Conservation (phyloP, 2,329 filamentous ascomycete species). For the Colletotrichum sojae region DNA sequence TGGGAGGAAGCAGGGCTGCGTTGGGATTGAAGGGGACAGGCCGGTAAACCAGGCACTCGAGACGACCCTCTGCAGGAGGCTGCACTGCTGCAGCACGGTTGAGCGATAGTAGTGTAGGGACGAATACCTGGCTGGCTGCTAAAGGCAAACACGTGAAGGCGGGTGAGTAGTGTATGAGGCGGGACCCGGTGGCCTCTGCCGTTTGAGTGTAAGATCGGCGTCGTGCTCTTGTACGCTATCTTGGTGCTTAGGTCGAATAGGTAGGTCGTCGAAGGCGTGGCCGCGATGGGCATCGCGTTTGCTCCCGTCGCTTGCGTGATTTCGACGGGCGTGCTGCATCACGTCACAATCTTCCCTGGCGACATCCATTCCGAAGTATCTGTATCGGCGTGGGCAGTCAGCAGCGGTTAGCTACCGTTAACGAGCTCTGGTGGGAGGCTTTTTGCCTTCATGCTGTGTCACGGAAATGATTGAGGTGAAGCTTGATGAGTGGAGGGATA, state of each 20-base stretch:
- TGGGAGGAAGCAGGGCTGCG: conserved; percentile 24
- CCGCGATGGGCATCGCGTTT: conserved; percentile 17
- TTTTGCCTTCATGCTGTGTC: conserved; percentile 31
- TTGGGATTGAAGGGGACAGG: conserved; percentile 20
- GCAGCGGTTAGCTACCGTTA: too few relatives aligned
- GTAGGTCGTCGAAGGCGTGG: neutral
- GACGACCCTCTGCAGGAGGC: neutral
- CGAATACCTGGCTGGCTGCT: conserved; percentile 5
- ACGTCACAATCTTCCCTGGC: neutral
- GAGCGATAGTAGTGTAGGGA: neutral
- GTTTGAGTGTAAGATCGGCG: conserved; percentile 19
- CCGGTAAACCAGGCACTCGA: neutral
- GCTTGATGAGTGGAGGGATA: conserved; percentile 35
- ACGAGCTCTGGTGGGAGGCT: neutral
- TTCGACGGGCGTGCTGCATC: neutral
- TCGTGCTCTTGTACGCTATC: neutral
- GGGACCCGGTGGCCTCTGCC: conserved; percentile 12
- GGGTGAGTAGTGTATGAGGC: neutral
- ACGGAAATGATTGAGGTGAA: conserved; percentile 36
- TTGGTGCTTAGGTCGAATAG: too few relatives aligned
- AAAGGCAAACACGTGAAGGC: conserved; percentile 34
- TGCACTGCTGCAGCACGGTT: neutral
- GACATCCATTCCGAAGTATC: neutral
- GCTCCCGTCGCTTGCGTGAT: conserved; percentile 15
- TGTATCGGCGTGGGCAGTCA: neutral